Percentiles rank a stretch among this genome's conserved stretches.
phyloP scores from a whole-genome alignment of 164 flowering plant genomes.

The Vitis riparia region DNA sequence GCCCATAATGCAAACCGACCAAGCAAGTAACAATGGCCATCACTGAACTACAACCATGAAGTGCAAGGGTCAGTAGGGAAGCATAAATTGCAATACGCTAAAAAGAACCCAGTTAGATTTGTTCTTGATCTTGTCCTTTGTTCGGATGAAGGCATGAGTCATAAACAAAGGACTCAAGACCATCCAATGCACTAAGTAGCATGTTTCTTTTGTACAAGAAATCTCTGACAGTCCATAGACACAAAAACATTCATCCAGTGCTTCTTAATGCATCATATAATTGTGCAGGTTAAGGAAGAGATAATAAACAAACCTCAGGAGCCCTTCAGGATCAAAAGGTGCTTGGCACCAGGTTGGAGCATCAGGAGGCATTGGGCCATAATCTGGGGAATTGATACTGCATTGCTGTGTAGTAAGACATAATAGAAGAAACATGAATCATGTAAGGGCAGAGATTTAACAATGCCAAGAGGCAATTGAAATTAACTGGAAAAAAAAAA shows the following conservation, averaged over 20 bases:
- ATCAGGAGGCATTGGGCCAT: constrained; percentile 69
- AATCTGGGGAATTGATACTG: constrained; percentile 67
- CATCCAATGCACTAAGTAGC: no score
- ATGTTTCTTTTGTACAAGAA: no score
- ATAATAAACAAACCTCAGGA: constrained; percentile 49
- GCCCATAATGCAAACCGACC: constrained; percentile 78
- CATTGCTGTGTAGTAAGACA: constrained; percentile 43
- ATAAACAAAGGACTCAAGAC: background rate
- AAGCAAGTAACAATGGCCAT: constrained; percentile 79
- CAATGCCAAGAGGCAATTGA: background rate
- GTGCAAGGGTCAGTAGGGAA: background rate
- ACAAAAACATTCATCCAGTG: no score
- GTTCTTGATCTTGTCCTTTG: no score
- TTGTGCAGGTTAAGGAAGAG: background rate
- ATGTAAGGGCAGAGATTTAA: background rate
- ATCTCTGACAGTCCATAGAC: no score
- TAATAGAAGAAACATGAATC: background rate
- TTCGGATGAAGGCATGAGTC: background rate
- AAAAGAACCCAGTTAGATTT: no score
- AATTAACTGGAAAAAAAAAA: background rate
- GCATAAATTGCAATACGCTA: background rate
- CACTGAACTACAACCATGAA: constrained; percentile 48
- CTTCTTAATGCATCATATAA: background rate
- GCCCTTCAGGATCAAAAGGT: constrained; percentile 90
- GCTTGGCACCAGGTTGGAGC: constrained; percentile 94